Evolutionary conservation across 441 rosid species (phyloP).

Genomic region (Corymbia calophylla): DNA sequence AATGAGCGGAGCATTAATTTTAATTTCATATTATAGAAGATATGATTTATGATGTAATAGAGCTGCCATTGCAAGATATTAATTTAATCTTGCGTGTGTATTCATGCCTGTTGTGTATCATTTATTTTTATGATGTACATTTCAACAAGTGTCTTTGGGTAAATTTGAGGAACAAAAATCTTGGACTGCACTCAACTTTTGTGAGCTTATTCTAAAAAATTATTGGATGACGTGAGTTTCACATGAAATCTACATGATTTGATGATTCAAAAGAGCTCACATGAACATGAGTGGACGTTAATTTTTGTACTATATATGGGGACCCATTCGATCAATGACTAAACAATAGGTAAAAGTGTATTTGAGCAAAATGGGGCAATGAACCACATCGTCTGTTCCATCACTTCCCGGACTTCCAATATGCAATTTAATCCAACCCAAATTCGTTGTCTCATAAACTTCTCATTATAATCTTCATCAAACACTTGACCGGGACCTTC

Average conservation of each 20-base stretch:
- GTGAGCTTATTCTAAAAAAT: neutral
- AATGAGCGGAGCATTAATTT: neutral
- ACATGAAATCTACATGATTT: neutral
- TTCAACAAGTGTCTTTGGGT: neutral
- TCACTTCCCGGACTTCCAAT: slow-evolving; percentile 42
- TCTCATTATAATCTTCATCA: neutral
- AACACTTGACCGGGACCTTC: neutral
- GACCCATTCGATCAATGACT: slow-evolving; percentile 54
- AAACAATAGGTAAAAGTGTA: slow-evolving; percentile 51
- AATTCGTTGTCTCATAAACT: neutral
- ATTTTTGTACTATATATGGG: neutral
- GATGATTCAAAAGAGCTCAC: neutral
- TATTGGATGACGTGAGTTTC: neutral
- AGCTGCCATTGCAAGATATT: neutral
- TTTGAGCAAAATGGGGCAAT: slow-evolving; percentile 64
- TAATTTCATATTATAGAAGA: neutral
- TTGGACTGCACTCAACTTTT: neutral
- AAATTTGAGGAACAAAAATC: neutral
- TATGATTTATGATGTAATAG: neutral
- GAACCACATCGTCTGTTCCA: slow-evolving; percentile 54
- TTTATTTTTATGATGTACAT: neutral
- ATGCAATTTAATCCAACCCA: neutral
- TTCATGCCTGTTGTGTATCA: neutral
- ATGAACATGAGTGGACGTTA: neutral
- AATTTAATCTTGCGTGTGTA: neutral